Conservation (phyloP, 2,329 filamentous ascomycete species). For the Thelonectria rubi region DNA sequence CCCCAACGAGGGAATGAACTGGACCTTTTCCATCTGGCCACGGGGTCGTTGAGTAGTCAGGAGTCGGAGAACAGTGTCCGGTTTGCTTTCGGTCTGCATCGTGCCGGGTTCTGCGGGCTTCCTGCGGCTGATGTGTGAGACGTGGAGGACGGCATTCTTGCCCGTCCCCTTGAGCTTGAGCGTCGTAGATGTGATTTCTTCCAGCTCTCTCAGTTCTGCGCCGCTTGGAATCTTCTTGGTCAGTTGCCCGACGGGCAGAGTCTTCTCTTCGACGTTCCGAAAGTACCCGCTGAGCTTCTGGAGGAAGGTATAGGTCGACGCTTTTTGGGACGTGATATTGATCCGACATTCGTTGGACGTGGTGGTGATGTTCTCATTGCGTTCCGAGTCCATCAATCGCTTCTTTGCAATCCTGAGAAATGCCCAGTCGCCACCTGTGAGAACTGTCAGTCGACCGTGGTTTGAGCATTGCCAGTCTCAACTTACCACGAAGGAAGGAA, state of each 20-base stretch:
- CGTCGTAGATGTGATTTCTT: slow-evolving; percentile 46
- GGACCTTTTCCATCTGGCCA: slow-evolving; percentile 22
- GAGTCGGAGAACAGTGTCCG: slow-evolving; percentile 58
- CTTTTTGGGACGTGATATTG: slow-evolving; percentile 45
- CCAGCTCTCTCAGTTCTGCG: slow-evolving; percentile 44
- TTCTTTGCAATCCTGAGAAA: slow-evolving; percentile 42
- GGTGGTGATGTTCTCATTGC: slow-evolving; percentile 44
- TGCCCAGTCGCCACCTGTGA: slow-evolving; percentile 25
- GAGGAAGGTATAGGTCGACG: slow-evolving; percentile 46
- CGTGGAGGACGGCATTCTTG: slow-evolving; percentile 40
- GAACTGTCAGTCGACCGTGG: slow-evolving; percentile 16
- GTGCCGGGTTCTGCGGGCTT: neutral
- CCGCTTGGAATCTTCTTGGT: slow-evolving; percentile 29
- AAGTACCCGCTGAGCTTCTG: slow-evolving; percentile 48
- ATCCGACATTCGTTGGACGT: slow-evolving; percentile 35
- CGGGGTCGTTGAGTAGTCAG: slow-evolving; percentile 45
- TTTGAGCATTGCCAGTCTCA: neutral
- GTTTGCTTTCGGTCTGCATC: slow-evolving; percentile 49
- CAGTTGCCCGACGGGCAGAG: slow-evolving; percentile 39
- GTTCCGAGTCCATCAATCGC: slow-evolving; percentile 46
- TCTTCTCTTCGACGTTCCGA: slow-evolving; percentile 38
- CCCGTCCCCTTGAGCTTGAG: slow-evolving; percentile 34
- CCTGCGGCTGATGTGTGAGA: slow-evolving; percentile 55
- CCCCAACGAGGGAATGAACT: slow-evolving; percentile 33
- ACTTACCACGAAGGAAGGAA: slow-evolving; percentile 57